A percentile compares a stretch with the other conserved stretches of the same genome.
Conservation (phyloP, 139 green algal species). For the Diplosphaera chodatii region DNA sequence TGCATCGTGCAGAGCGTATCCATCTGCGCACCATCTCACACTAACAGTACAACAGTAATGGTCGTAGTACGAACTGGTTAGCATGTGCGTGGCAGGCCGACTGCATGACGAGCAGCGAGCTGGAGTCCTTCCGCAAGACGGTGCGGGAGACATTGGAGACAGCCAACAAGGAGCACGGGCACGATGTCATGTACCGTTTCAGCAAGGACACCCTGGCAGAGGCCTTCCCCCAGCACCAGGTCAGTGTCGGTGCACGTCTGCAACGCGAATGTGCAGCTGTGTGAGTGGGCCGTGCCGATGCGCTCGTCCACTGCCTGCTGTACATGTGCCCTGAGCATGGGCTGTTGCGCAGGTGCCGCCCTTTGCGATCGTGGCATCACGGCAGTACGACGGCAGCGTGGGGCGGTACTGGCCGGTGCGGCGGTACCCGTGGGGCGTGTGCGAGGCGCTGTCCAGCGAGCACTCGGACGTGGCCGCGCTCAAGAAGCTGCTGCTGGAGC, state of each 20-base stretch:
- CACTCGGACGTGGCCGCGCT: conserved; percentile 39
- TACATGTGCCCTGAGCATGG: too few relatives aligned
- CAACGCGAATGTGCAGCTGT: too few relatives aligned
- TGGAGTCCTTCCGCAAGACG: conserved; percentile 24
- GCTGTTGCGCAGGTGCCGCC: conserved; percentile 22
- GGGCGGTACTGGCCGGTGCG: conserved; percentile 52
- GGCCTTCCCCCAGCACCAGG: conserved; percentile 21
- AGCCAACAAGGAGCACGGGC: conserved; percentile 8
- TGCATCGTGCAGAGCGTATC: too few relatives aligned
- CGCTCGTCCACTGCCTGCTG: too few relatives aligned
- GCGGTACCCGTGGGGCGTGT: conserved; percentile 39
- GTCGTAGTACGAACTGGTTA: too few relatives aligned
- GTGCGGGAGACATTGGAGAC: conserved; percentile 18
- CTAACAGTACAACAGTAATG: too few relatives aligned
- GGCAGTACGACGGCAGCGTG: conserved; percentile 31
- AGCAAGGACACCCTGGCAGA: conserved; percentile 23
- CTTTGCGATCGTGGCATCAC: conserved; percentile 35
- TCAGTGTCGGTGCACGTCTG: neutral
- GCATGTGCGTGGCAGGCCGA: conserved; percentile 24
- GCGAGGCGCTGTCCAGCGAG: conserved; percentile 31
- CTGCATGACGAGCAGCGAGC: conserved; percentile 44
- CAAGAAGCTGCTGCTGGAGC: conserved; percentile 36
- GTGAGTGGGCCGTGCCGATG: too few relatives aligned
- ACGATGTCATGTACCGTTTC: conserved; percentile 23
- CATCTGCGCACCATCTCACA: too few relatives aligned